These are phyloP conservation scores for Pistacia integerrima DNA, from an alignment of 345 rosid species.

Conservation along the genomic window DNA sequence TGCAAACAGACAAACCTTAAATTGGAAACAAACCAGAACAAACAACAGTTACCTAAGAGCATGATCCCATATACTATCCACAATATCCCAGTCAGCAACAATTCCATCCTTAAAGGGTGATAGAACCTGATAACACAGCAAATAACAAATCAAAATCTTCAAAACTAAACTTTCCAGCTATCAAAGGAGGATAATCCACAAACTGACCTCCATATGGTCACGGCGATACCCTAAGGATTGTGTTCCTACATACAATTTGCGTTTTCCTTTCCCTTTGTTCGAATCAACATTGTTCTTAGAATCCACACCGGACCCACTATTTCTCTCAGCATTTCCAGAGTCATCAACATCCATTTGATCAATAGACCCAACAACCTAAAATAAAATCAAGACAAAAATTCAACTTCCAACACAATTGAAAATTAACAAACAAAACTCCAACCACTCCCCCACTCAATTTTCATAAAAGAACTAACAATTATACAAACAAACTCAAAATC, in stretches of 20 bases:
- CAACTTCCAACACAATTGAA: background rate
- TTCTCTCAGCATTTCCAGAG: conserved; percentile 42
- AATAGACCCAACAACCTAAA: conserved; percentile 86
- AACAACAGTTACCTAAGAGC: conserved; percentile 63
- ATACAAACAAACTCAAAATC: background rate
- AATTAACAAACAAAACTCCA: background rate
- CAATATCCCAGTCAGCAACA: conserved; percentile 94
- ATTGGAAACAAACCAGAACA: conserved; percentile 16
- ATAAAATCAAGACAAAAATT: conserved; percentile 2
- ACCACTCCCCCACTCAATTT: background rate
- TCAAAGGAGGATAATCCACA: conserved; percentile 1
- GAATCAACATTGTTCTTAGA: conserved; percentile 56
- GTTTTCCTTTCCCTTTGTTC: conserved; percentile 65
- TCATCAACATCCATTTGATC: conserved; percentile 93
- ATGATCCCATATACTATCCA: conserved; percentile 97
- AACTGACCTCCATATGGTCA: conserved; percentile 90
- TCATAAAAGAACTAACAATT: background rate
- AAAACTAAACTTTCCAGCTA: background rate
- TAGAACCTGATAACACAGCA: conserved; percentile 51
- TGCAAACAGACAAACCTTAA: background rate
- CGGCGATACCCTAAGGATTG: conserved; percentile 87
- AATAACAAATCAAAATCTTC: conserved; percentile 15
- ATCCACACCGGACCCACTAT: conserved; percentile 48
- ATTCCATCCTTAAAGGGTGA: conserved; percentile 91
- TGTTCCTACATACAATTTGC: conserved; percentile 84